Evolutionary conservation across 352 stramenopile genomes (phyloP), one percentile per base, ranked within the genome.

Genomic region (Phytophthora multivora): DNA sequence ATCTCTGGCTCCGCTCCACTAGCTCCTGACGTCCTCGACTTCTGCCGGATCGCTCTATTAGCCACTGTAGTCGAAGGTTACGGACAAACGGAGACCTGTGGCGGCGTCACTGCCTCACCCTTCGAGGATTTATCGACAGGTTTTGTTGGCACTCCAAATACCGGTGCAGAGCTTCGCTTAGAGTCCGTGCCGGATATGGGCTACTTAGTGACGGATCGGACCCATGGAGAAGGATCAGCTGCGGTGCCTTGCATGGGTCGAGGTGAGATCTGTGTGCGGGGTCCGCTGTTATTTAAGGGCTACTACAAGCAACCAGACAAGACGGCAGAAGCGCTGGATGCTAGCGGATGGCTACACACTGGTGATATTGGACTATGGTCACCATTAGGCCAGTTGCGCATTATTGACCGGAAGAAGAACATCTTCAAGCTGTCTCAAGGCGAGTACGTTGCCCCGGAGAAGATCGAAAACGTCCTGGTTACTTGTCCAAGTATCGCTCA

Each of bases 181-280:
- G 89, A 90, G 31, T 93, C 98, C 45, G 94, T 99, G n/a, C 91
- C 92, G 0, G 97, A 99, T 49, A 99, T 99, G 97, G 91, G 90
- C 42, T 99, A 99, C 77, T 77, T 90, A 28, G 89, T 84, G 59
- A 79, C 75, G 0, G 90, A 98, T 68, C 50, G 79, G 6, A 63
- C 70, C 25, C 80, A 88, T 38, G 81, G 73, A 40, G 71, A 83
- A 31, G 59, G 67, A 6, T 45, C 47, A 48, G 57, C 53, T 3
- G 46, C 52, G 2, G 42, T 78, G 25, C 43, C 75, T 21, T 87
- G 79, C 40, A 51, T 89, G 19, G 79, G 80, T 0, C 64, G 84
- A 10, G 83, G 83, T 8, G 80, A 92, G 63, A 80, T 92, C 18
- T 90, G 77, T 60, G 59, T 90, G 9, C 92, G 84, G 19, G 95